These are phyloP conservation scores for Coemansia sp. DNA, from an alignment of 192 early-diverging fungal genomes.

Conservation along the genomic window DNA sequence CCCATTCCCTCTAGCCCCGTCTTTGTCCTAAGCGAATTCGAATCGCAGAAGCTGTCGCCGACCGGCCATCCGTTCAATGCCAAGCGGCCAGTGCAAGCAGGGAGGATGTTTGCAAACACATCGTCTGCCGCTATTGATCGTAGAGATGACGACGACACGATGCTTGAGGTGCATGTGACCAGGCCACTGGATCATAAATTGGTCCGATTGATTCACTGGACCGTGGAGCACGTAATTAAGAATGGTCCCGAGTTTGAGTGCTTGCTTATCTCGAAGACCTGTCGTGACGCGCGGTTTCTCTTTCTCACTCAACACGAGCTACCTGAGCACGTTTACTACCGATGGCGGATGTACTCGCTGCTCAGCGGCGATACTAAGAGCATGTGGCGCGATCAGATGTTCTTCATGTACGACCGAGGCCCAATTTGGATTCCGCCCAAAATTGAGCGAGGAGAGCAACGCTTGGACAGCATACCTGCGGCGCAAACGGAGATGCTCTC, in stretches of 20 bases:
- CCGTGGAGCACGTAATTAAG: constrained; percentile 73
- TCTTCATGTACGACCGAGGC: constrained; percentile 83
- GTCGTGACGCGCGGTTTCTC: constrained; percentile 63
- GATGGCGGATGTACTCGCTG: constrained; percentile 88
- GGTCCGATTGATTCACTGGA: constrained; percentile 75
- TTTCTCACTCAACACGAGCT: constrained; percentile 76
- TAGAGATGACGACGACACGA: constrained; percentile 6
- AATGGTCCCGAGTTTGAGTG: constrained; percentile 77
- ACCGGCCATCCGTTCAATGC: constrained; percentile 43
- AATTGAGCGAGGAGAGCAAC: constrained; percentile 26
- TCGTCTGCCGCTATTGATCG: neutral
- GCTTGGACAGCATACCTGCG: neutral
- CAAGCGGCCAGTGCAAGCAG: neutral
- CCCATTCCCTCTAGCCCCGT: constrained; percentile 69
- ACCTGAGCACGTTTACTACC: constrained; percentile 82
- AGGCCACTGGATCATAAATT: constrained; percentile 59
- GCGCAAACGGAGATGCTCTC: constrained; percentile 11
- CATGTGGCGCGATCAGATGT: constrained; percentile 74
- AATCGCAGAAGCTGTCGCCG: neutral
- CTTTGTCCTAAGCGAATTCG: constrained; percentile 33
- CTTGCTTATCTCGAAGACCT: constrained; percentile 63
- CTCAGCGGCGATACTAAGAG: constrained; percentile 75
- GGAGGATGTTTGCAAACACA: neutral
- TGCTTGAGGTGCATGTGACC: constrained; percentile 63
- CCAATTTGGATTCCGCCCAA: constrained; percentile 84